Evolutionary conservation across 164 flowering plant species (phyloP).

Genomic region (Berberis vulgaris): DNA sequence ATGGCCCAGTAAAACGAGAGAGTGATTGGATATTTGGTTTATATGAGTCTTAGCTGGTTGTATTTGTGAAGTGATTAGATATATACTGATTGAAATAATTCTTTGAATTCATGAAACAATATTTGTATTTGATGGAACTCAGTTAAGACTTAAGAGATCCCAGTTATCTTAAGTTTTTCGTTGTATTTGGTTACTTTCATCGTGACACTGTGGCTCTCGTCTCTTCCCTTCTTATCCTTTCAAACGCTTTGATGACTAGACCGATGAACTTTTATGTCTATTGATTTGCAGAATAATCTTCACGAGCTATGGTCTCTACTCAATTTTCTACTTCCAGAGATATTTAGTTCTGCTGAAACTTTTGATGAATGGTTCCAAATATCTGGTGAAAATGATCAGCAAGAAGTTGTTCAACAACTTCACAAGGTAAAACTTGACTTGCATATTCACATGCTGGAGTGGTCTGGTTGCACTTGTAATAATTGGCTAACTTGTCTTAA

Average conservation of each 20-base stretch:
- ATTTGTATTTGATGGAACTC: too few species aligned
- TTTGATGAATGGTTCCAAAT: slow-evolving; percentile 99
- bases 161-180: too few species aligned
- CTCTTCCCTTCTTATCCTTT: neutral
- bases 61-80: too few species aligned
- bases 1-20: too few species aligned
- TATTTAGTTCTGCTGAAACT: slow-evolving; percentile 96
- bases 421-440: slow-evolving; percentile 64
- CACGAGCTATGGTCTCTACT: slow-evolving; percentile 98
- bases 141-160: too few species aligned
- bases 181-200: too few species aligned
- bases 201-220: too few species aligned
- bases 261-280: neutral
- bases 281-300: slow-evolving; percentile 79
- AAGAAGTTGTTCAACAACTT: slow-evolving; percentile 97
- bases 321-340: slow-evolving; percentile 90
- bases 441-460: neutral
- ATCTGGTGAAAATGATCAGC: slow-evolving; percentile 95
- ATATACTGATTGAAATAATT: too few species aligned
- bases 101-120: too few species aligned
- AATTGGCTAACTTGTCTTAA: slow-evolving; percentile 1
- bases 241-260: neutral
- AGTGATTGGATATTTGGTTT: too few species aligned
- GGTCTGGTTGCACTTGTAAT: neutral
- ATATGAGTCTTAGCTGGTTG: too few species aligned